Conservation (phyloP, 1,139 yeast genomes). For the Meyerozyma athensensis region DNA sequence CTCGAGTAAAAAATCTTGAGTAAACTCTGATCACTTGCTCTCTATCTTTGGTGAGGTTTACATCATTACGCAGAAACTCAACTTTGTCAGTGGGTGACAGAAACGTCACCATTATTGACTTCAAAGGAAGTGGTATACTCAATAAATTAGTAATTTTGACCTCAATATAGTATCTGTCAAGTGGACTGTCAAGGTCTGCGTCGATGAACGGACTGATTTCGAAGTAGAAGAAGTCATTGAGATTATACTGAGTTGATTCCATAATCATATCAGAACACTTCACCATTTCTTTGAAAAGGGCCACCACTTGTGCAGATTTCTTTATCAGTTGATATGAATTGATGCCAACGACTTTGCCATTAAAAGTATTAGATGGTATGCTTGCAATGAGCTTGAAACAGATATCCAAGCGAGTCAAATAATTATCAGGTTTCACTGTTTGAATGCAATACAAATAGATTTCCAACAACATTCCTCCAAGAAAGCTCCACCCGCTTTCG, state of each 20-base stretch:
- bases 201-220: constrained; percentile 22
- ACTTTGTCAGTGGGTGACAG: constrained; percentile 11
- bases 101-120: constrained; percentile 18
- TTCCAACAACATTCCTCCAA: constrained; percentile 62
- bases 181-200: constrained; percentile 15
- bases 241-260: constrained; percentile 20
- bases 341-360: constrained; percentile 19
- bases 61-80: constrained; percentile 9
- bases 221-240: constrained; percentile 28
- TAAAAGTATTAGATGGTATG: constrained; percentile 16
- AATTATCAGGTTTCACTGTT: constrained; percentile 23
- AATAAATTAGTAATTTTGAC: constrained; percentile 22
- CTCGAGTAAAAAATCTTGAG: constrained; percentile 21
- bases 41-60: constrained; percentile 8
- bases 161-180: constrained; percentile 22
- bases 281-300: constrained; percentile 20
- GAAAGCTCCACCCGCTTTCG: constrained; percentile 66
- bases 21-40: constrained; percentile 17
- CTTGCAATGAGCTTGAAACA: constrained; percentile 33
- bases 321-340: constrained; percentile 26
- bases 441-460: constrained; percentile 68
- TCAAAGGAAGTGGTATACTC: constrained; percentile 22
- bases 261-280: constrained; percentile 17
- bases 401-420: constrained; percentile 22
- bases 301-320: constrained; percentile 17